Evolutionary conservation across 768 basidiomycete genomes (phyloP), one percentile per base, ranked within the genome.

Genomic region (Mycena floridula): DNA sequence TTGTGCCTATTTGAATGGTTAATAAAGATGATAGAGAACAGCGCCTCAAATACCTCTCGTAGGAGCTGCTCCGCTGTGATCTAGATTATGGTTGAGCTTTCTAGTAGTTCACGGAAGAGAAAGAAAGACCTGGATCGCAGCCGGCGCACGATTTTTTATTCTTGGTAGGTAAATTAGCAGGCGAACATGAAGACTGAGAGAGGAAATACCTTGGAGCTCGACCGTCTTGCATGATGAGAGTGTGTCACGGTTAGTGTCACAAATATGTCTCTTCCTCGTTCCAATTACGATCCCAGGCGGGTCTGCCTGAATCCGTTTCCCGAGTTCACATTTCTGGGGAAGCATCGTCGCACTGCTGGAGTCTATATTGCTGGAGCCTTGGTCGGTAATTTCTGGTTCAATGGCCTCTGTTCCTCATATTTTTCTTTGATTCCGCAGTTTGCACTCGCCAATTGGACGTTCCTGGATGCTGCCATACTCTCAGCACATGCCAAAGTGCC

Each of bases 1-100:
- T 85, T 97, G 92, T 40, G 96, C 96, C 88, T 92, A 55, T 3
- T 23, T 18, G 40, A 22, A 44, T 36, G 15, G 37, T 45, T 32
- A 51, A 18, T 46, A 25, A n/a, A 40, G 40, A 23, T 36, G 26
- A 9, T 12, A n/a, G 8, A 25, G 21, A 11, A 15, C 44, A 3
- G 27, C 24, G 39, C 22, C 37, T 25, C 9, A 45, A 65, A 38
- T 60, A 88, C 89, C 72, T 99, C 96, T 56, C 96, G 85, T 8
- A 99, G 73, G 35, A 99, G 82, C 67, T 99, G 96, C 67, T 98
- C 96, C 12, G 96, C 91, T 46, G 96, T 98, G 67, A 98, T 94
- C 91, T 97, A 66, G 38, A 20, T 48, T 30, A 37, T 40, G 49
- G 39, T 43, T 50, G 51, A 48, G 40, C 44, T 37, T 47, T 45